Evolutionary conservation across 495 filamentous ascomycete species (phyloP).

Genomic region (Trichoderma reesei): DNA sequence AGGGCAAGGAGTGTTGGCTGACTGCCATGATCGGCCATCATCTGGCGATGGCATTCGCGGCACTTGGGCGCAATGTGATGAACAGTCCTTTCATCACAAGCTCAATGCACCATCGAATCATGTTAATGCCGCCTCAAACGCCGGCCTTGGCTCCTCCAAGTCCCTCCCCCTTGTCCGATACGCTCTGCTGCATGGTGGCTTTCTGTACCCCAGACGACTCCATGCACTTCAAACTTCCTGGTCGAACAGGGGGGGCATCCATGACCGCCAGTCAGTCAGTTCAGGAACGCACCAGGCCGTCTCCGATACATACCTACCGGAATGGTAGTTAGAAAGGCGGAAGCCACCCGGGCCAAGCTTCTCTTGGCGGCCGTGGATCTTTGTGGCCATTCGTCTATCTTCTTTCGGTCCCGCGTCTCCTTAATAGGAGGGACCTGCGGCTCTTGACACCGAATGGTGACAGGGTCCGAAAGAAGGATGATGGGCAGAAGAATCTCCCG

Average conservation of each 20-base stretch:
- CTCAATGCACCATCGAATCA: not conserved
- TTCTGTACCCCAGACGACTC: conserved; percentile 5
- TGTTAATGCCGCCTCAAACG: conserved; percentile 9
- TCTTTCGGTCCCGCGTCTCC: not conserved
- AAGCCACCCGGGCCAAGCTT: conserved; percentile 6
- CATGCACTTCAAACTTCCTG: not conserved
- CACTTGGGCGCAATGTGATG: not conserved
- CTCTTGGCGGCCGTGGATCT: not conserved
- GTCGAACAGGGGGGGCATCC: not conserved
- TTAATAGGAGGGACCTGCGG: not conserved
- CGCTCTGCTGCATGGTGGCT: not conserved
- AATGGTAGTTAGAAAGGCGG: not conserved
- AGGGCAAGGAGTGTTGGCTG: not conserved
- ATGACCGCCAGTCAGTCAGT: not conserved
- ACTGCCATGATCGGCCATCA: not conserved
- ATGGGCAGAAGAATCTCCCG: not conserved
- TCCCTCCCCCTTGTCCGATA: not conserved
- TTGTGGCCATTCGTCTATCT: not conserved
- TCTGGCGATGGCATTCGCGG: not conserved
- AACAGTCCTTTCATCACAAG: not conserved
- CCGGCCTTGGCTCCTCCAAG: not conserved
- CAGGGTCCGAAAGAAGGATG: not conserved
- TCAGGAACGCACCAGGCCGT: too few species aligned
- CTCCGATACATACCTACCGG: too few species aligned
- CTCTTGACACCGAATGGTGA: too few species aligned